These are phyloP conservation scores for Sporobolus alterniflorus DNA, from an alignment of 202 grass and related monocot genomes.

Conservation along the genomic window DNA sequence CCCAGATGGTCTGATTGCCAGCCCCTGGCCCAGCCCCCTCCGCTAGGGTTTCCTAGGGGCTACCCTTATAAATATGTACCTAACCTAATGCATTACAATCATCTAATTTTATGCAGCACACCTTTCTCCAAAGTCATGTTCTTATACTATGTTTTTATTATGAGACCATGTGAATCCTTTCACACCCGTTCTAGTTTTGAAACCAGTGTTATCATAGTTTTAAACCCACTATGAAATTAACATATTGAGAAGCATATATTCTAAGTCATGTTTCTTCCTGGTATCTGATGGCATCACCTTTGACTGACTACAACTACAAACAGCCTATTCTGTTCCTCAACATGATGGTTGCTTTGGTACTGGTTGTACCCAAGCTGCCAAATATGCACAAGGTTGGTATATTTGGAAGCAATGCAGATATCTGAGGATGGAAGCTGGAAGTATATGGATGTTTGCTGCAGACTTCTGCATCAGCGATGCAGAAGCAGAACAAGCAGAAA, in stretches of 20 bases:
- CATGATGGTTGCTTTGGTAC: slow-evolving; percentile 59
- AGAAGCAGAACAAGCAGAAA: background rate
- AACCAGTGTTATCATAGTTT: background rate
- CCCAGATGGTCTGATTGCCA: too few relatives aligned
- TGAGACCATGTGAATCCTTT: background rate
- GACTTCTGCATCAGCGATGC: background rate
- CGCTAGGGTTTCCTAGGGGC: too few relatives aligned
- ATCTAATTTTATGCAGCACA: too few relatives aligned
- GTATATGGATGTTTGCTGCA: background rate
- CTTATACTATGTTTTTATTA: background rate
- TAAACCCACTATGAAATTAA: background rate
- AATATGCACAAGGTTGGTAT: slow-evolving; percentile 95
- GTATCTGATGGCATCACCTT: slow-evolving; percentile 80
- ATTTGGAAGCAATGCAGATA: slow-evolving; percentile 83
- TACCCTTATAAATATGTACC: too few relatives aligned
- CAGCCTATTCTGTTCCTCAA: slow-evolving; percentile 85
- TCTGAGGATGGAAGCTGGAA: slow-evolving; percentile 27
- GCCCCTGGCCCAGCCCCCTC: too few relatives aligned
- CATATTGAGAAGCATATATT: background rate
- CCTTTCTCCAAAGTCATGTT: too few relatives aligned
- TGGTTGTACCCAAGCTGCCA: slow-evolving; percentile 75
- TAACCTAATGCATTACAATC: too few relatives aligned
- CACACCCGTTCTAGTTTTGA: too few relatives aligned
- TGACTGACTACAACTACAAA: slow-evolving; percentile 80
- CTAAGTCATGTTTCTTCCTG: slow-evolving; percentile 31